phyloP scores from a whole-genome alignment of 2,329 filamentous ascomycete species.

The Xylariaceae sp. region DNA sequence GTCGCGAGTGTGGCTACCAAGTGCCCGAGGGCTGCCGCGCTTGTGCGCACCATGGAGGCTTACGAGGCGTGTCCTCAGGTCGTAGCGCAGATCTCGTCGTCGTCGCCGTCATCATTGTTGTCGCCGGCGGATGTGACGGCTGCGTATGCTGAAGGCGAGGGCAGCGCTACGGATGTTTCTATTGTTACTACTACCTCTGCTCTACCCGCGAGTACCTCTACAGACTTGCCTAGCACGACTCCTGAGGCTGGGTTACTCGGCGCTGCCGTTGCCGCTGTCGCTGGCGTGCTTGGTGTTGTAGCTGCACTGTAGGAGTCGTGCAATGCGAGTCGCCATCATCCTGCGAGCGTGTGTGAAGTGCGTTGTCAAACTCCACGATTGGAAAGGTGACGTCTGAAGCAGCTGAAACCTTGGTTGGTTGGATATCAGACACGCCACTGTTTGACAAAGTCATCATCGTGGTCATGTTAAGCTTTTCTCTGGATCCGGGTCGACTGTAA shows the following conservation, averaged over 20 bases:
- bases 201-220: constrained; percentile 1
- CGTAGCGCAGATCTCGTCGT: constrained; percentile 4
- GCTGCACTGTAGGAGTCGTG: constrained; percentile 13
- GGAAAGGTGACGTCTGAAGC: background rate
- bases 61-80: constrained; percentile 19
- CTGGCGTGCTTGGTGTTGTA: constrained; percentile 16
- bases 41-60: constrained; percentile 21
- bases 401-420: background rate
- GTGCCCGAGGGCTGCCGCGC: constrained; percentile 17
- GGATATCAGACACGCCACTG: background rate
- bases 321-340: background rate
- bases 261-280: constrained; percentile 17
- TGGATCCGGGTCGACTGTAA: background rate
- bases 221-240: constrained; percentile 5
- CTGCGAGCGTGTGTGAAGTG: background rate
- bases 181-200: background rate
- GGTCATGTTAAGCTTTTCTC: background rate
- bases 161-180: background rate
- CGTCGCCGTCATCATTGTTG: too few relatives aligned
- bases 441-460: background rate
- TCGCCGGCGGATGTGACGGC: background rate
- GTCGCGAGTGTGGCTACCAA: constrained; percentile 18
- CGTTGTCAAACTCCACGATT: background rate
- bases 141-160: background rate
- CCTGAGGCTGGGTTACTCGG: constrained; percentile 17